A percentile compares a stretch with the other conserved stretches of the same genome.
Evolutionary conservation across 139 green algal genomes (phyloP).

Genomic region (Chlamydomonas sp.): DNA sequence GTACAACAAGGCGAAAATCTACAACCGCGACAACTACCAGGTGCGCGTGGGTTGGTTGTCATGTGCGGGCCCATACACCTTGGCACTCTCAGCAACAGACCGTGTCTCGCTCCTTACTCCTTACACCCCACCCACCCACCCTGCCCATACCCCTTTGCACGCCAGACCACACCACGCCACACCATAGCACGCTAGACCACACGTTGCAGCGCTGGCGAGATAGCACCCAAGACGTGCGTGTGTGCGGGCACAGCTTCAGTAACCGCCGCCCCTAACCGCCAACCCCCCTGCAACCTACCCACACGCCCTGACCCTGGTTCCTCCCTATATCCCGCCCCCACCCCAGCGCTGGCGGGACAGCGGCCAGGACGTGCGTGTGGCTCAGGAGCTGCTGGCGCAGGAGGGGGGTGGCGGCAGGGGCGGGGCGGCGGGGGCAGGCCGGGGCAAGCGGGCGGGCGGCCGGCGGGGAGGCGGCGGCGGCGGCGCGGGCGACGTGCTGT

Average conservation of each 20-base stretch:
- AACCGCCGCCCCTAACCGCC: background rate
- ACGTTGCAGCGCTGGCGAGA: constrained; percentile 1
- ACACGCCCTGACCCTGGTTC: too few species aligned
- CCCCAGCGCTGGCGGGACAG: constrained; percentile 13
- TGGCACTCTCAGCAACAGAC: too few species aligned
- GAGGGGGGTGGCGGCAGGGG: background rate
- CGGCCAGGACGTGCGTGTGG: constrained; percentile 19
- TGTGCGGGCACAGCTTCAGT: background rate
- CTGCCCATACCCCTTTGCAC: background rate
- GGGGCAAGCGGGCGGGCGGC: background rate
- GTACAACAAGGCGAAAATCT: constrained; percentile 12
- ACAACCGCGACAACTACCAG: constrained; percentile 34
- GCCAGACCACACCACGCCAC: background rate
- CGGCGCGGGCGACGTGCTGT: background rate
- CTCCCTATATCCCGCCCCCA: too few species aligned
- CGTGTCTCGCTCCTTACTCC: too few species aligned
- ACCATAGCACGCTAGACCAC: background rate
- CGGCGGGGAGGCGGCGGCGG: background rate
- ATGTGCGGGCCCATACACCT: background rate
- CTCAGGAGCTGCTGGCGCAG: constrained; percentile 10
- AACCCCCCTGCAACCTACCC: too few species aligned
- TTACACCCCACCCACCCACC: too few species aligned
- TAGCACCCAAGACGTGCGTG: constrained; percentile 13
- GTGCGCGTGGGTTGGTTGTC: background rate
- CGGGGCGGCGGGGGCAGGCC: background rate